These are phyloP conservation scores for Phytophthora cryptogea DNA, from an alignment of 352 stramenopile species.

Conservation along the genomic window DNA sequence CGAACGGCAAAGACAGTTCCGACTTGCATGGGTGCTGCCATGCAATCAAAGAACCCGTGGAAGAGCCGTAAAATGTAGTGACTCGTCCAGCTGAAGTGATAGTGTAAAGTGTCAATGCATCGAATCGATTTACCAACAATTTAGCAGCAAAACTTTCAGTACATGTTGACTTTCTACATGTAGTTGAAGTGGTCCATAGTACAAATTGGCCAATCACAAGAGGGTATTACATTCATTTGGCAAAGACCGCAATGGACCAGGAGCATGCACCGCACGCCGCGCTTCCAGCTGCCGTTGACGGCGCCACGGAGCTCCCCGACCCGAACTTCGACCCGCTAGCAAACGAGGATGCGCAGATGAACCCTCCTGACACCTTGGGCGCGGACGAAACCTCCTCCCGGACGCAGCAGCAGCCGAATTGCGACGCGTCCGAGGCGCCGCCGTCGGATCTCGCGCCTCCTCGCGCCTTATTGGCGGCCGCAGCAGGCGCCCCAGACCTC, in stretches of 20 bases:
- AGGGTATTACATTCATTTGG: neutral
- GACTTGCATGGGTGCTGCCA: constrained; percentile 34
- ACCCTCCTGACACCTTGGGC: neutral
- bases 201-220: neutral
- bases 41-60: constrained; percentile 9
- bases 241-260: constrained; percentile 15
- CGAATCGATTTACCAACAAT: constrained; percentile 7
- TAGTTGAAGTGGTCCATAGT: neutral
- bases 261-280: neutral
- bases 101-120: constrained; percentile 11
- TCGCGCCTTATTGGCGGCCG: constrained; percentile 8
- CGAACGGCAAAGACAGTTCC: constrained; percentile 43
- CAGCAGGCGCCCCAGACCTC: constrained; percentile 13
- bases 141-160: neutral
- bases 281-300: constrained; percentile 3
- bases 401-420: constrained; percentile 37
- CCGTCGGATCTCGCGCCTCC: neutral
- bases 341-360: neutral
- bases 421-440: constrained; percentile 27
- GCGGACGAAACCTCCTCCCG: neutral
- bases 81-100: neutral
- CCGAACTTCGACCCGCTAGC: constrained; percentile 12
- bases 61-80: constrained; percentile 16
- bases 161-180: too few relatives aligned
- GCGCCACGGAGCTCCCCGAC: neutral